Evolutionary conservation across 2,329 filamentous ascomycete genomes (phyloP).

Genomic region (Metarhizium anisopliae): DNA sequence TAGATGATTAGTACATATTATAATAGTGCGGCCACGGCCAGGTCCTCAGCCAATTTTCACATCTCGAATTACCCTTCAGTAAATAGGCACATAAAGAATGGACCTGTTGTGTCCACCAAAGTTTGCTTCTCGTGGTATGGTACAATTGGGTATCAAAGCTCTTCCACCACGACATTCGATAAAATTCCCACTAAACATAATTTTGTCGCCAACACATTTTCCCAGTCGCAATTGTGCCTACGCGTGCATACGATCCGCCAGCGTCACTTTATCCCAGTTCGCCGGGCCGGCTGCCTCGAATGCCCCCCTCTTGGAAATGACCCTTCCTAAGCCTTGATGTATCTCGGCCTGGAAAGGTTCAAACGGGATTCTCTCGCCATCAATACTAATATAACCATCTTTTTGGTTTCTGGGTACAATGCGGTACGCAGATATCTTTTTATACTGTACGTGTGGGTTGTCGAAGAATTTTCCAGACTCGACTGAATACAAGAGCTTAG

Average conservation of each 20-base stretch:
- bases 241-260: constrained; percentile 19
- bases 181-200: neutral
- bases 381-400: constrained; percentile 84
- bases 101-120: neutral
- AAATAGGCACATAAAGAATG: neutral
- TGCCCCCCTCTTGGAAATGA: constrained; percentile 66
- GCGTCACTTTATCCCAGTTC: constrained; percentile 36
- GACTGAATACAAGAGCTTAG: constrained; percentile 63
- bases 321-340: constrained; percentile 71
- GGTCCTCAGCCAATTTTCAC: too few relatives aligned
- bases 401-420: constrained; percentile 65
- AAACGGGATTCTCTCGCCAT: constrained; percentile 82
- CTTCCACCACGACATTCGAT: neutral
- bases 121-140: neutral
- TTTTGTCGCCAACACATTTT: neutral
- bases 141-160: constrained; percentile 16
- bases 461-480: constrained; percentile 73
- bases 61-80: too few relatives aligned
- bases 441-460: constrained; percentile 65
- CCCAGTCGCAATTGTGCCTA: neutral
- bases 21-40: too few relatives aligned
- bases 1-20: too few relatives aligned
- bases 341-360: constrained; percentile 87
- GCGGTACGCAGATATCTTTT: constrained; percentile 80
- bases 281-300: constrained; percentile 58